These are phyloP conservation scores for Alloascoidea hylecoeti DNA, from an alignment of 805 yeast genomes.

Conservation along the genomic window DNA sequence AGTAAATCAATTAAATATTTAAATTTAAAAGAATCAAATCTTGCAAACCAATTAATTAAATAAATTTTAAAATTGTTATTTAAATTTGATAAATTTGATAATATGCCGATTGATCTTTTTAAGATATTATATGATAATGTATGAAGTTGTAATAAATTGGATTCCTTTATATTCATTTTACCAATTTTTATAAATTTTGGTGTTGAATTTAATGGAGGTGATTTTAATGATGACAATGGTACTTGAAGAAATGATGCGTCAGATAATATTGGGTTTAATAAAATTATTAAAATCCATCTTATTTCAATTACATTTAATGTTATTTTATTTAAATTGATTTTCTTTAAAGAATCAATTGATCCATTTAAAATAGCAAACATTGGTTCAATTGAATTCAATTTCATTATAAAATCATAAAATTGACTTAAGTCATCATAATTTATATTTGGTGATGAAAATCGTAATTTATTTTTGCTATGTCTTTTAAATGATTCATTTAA, in stretches of 20 bases:
- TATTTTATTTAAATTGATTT: no score
- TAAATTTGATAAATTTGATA: slow-evolving; percentile 36
- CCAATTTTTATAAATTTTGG: slow-evolving; percentile 7
- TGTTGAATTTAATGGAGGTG: slow-evolving; percentile 6
- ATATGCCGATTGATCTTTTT: slow-evolving; percentile 53
- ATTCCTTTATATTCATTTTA: slow-evolving; percentile 31
- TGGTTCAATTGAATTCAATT: slow-evolving; percentile 49
- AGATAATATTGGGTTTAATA: slow-evolving; percentile 51
- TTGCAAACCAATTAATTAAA: slow-evolving; percentile 42
- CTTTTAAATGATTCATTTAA: slow-evolving; percentile 41
- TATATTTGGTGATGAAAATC: slow-evolving; percentile 32
- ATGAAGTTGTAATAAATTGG: no score
- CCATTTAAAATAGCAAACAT: slow-evolving; percentile 38
- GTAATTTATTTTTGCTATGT: slow-evolving; percentile 15
- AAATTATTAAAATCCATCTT: slow-evolving; percentile 46
- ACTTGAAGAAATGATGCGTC: slow-evolving; percentile 1
- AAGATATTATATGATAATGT: slow-evolving; percentile 51
- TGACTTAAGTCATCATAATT: slow-evolving; percentile 30
- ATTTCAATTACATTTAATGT: slow-evolving; percentile 27
- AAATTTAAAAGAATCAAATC: slow-evolving; percentile 28
- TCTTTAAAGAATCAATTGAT: slow-evolving; percentile 34
- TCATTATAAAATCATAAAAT: slow-evolving; percentile 29
- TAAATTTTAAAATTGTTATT: slow-evolving; percentile 23
- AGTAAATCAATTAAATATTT: slow-evolving; percentile 44
- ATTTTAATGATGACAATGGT: slow-evolving; percentile 5